A percentile compares a stretch with the other conserved stretches of the same genome.
These are phyloP conservation scores for Tricholomella constricta DNA, from an alignment of 768 basidiomycete species.

Conservation along the genomic window DNA sequence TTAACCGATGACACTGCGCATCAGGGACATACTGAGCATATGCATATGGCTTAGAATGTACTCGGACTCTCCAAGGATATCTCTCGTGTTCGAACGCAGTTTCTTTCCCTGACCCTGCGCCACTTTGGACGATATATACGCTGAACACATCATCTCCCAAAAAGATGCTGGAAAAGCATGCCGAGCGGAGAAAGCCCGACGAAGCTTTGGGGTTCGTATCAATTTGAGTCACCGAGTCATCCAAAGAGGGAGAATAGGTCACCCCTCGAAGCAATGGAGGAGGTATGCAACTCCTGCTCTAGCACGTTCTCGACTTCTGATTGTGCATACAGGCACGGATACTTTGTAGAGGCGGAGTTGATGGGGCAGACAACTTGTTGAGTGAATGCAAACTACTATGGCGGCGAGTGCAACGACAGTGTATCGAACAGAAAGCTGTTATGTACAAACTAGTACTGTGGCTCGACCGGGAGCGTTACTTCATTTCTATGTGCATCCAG, in stretches of 20 bases:
- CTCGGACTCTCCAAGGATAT: conserved; percentile 10
- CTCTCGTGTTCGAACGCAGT: conserved; percentile 5
- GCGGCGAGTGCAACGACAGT: no score
- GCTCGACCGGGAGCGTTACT: no score
- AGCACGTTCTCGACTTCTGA: no score
- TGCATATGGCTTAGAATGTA: conserved; percentile 11
- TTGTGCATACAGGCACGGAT: no score
- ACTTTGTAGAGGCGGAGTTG: no score
- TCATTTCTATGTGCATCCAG: no score
- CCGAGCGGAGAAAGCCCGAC: conserved; percentile 5
- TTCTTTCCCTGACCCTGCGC: conserved; percentile 9
- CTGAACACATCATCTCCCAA: conserved; percentile 6
- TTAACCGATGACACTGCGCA: background rate
- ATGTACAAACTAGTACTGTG: no score
- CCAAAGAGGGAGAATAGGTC: conserved; percentile 10
- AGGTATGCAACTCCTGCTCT: background rate
- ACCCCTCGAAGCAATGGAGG: conserved; percentile 3
- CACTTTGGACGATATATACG: conserved; percentile 9
- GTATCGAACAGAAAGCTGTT: no score
- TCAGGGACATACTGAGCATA: conserved; percentile 3
- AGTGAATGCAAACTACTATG: no score
- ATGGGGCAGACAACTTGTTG: no score
- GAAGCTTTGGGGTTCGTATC: conserved; percentile 13
- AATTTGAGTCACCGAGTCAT: conserved; percentile 9
- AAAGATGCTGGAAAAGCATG: conserved; percentile 3